Conservation (phyloP, 768 basidiomycete species). For the Psilocybe subaeruginosa region DNA sequence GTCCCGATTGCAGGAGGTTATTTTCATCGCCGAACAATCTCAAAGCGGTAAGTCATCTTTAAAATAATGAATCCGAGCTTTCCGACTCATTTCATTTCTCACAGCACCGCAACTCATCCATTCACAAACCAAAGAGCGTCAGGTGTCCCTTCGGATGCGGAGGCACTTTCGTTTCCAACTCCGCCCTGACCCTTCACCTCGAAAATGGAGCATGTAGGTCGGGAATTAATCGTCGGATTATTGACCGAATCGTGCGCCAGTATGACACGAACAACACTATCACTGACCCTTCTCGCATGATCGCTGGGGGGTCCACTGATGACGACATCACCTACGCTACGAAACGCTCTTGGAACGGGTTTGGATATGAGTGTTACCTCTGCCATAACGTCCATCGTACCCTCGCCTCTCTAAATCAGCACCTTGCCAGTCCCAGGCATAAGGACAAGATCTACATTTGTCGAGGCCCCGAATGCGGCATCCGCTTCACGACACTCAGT, state of each 20-base stretch:
- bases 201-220: constrained; percentile 63
- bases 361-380: constrained; percentile 63
- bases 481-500: constrained; percentile 54
- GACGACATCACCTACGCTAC: constrained; percentile 33
- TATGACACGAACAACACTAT: constrained; percentile 51
- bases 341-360: constrained; percentile 44
- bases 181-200: constrained; percentile 64
- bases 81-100: background rate
- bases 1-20: background rate
- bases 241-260: constrained; percentile 45
- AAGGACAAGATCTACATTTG: constrained; percentile 56
- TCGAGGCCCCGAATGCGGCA: constrained; percentile 46
- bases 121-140: constrained; percentile 43
- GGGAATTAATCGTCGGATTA: constrained; percentile 39
- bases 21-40: background rate
- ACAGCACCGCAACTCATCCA: constrained; percentile 54
- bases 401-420: constrained; percentile 56
- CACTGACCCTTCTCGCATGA: constrained; percentile 57
- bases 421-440: constrained; percentile 66
- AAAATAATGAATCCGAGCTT: constrained; percentile 40
- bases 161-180: constrained; percentile 49
- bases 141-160: constrained; percentile 48
- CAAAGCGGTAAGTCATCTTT: constrained; percentile 43
- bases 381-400: constrained; percentile 48
- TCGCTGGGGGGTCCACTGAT: constrained; percentile 33